phyloP scores from a whole-genome alignment of 2,329 filamentous ascomycete species.

The Cladobotryum mycophilum region DNA sequence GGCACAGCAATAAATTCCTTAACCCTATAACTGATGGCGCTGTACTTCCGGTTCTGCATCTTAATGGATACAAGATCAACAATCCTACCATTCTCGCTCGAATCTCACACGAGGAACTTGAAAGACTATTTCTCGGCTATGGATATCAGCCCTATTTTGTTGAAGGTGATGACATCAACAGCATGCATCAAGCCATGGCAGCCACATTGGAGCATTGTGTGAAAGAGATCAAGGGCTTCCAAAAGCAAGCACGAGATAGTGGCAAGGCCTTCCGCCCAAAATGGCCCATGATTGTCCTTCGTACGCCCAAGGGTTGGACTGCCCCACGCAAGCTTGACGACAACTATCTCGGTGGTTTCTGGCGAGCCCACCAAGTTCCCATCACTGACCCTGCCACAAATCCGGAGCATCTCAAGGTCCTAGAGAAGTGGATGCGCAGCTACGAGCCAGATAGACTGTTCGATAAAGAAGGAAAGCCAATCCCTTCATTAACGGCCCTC shows the following conservation, averaged over 20 bases:
- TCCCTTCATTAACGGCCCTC: slow-evolving; percentile 55
- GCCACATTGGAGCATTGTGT: slow-evolving; percentile 68
- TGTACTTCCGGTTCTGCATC: slow-evolving; percentile 68
- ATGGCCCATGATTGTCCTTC: slow-evolving; percentile 75
- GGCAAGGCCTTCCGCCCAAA: slow-evolving; percentile 62
- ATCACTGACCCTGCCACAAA: slow-evolving; percentile 64
- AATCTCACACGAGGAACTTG: slow-evolving; percentile 67
- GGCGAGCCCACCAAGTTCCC: slow-evolving; percentile 72
- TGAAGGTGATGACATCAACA: slow-evolving; percentile 64
- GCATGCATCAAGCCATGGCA: slow-evolving; percentile 80
- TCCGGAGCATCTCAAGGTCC: slow-evolving; percentile 56
- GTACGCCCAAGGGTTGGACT: slow-evolving; percentile 76
- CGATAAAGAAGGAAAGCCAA: slow-evolving; percentile 55
- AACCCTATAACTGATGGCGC: slow-evolving; percentile 74
- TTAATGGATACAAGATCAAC: slow-evolving; percentile 84
- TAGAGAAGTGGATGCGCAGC: slow-evolving; percentile 71
- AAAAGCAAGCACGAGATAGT: slow-evolving; percentile 65
- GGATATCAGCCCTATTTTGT: slow-evolving; percentile 78
- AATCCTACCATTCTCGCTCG: slow-evolving; percentile 69
- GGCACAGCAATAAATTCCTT: slow-evolving; percentile 78
- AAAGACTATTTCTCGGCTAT: slow-evolving; percentile 64
- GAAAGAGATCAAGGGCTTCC: slow-evolving; percentile 59
- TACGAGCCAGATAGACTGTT: slow-evolving; percentile 71
- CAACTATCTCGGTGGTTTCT: slow-evolving; percentile 69
- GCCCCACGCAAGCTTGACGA: slow-evolving; percentile 65